These are phyloP conservation scores for Penicillium oxalicum DNA, from an alignment of 2,329 filamentous ascomycete species.

Conservation along the genomic window DNA sequence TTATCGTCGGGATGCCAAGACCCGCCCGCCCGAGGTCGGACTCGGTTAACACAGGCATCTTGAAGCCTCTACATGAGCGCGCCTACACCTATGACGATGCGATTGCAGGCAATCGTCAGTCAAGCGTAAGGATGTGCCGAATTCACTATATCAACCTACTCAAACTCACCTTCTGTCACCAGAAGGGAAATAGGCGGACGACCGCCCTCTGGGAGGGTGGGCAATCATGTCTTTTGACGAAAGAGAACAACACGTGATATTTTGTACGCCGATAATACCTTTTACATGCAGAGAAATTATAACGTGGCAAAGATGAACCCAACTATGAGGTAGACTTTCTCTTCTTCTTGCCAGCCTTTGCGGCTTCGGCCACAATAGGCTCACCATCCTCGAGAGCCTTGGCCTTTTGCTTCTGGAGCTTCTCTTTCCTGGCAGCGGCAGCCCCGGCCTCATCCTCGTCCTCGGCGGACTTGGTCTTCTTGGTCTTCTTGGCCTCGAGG, in stretches of 20 bases:
- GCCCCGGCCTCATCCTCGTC: conserved; percentile 34
- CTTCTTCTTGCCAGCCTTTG: conserved; percentile 33
- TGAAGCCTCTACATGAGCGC: conserved; percentile 9
- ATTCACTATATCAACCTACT: too few species aligned
- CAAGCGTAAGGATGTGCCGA: too few species aligned
- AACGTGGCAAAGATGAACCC: conserved; percentile 15
- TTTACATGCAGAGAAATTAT: conserved; percentile 28
- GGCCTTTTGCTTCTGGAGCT: conserved; percentile 46
- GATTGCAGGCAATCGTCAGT: neutral
- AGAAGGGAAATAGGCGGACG: too few species aligned
- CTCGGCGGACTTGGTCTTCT: conserved; percentile 35
- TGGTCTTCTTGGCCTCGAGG: conserved; percentile 34
- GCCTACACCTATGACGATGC: neutral
- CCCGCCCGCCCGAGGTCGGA: conserved; percentile 30
- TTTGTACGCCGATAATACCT: conserved; percentile 30
- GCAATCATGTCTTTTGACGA: conserved; percentile 1
- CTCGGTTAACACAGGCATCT: conserved; percentile 28
- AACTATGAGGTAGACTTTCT: conserved; percentile 35
- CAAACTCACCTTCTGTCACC: too few species aligned
- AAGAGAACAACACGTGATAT: conserved; percentile 27
- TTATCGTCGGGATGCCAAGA: conserved; percentile 34
- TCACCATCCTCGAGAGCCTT: conserved; percentile 42
- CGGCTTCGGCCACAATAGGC: conserved; percentile 16
- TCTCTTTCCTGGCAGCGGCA: conserved; percentile 41
- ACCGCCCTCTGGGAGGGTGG: neutral